Conservation (phyloP, 2,329 filamentous ascomycete species). For the Alternaria solani region DNA sequence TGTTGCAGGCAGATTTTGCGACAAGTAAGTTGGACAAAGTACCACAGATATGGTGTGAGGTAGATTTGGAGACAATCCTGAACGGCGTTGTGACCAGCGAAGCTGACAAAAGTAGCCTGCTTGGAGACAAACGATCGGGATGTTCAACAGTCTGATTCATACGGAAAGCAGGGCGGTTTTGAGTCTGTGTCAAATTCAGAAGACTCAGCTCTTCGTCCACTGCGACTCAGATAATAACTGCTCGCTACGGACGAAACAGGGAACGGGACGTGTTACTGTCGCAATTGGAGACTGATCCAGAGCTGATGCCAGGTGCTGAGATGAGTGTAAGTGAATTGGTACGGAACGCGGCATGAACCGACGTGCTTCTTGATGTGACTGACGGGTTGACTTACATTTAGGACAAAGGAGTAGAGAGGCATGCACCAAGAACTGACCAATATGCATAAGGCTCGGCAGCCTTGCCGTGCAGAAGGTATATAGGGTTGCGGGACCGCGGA, state of each 20-base stretch:
- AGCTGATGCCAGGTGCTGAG: conserved; percentile 47
- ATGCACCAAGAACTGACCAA: conserved; percentile 38
- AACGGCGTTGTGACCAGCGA: conserved; percentile 43
- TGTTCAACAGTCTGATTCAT: conserved; percentile 49
- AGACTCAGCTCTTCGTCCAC: conserved; percentile 39
- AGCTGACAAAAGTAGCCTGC: conserved; percentile 36
- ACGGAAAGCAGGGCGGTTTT: conserved; percentile 48
- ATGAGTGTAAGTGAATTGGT: conserved; percentile 45
- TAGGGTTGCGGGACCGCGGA: conserved; percentile 29
- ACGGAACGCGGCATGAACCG: conserved; percentile 43
- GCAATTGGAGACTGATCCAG: conserved; percentile 46
- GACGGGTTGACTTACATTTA: conserved; percentile 46
- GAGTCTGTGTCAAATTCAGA: conserved; percentile 43
- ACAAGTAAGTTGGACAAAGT: conserved; percentile 28
- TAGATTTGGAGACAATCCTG: conserved; percentile 33
- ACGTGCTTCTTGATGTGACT: conserved; percentile 44
- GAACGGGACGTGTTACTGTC: conserved; percentile 34
- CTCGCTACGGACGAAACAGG: conserved; percentile 43
- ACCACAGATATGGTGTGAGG: conserved; percentile 26
- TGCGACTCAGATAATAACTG: conserved; percentile 39
- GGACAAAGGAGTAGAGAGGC: conserved; percentile 50
- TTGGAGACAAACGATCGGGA: conserved; percentile 46
- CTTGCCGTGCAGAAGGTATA: conserved; percentile 34
- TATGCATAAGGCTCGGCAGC: conserved; percentile 37
- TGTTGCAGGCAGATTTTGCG: conserved; percentile 36